These are phyloP conservation scores for Cucumis melo DNA, from an alignment of 306 rosid genomes.

Conservation along the genomic window DNA sequence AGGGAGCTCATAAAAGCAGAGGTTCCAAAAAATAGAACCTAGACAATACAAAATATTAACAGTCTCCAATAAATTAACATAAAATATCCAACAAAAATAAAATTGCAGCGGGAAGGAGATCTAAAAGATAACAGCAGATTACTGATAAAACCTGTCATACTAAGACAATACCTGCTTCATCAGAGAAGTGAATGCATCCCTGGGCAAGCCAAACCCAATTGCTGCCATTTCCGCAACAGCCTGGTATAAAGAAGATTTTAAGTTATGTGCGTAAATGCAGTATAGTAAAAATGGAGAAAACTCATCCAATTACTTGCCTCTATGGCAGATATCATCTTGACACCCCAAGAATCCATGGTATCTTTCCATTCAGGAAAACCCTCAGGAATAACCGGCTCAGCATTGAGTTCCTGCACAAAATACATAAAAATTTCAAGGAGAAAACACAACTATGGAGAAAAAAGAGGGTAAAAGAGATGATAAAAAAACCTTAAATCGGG, in stretches of 20 bases:
- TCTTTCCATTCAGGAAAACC: slow-evolving; percentile 84
- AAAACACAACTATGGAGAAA: neutral
- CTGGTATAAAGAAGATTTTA: slow-evolving; percentile 17
- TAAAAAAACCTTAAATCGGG: slow-evolving; percentile 64
- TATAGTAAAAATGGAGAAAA: neutral
- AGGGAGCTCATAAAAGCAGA: no score
- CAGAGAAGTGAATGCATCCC: slow-evolving; percentile 80
- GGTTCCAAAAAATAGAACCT: no score
- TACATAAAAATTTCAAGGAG: slow-evolving; percentile 5
- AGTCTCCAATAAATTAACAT: neutral
- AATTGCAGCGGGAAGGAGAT: neutral
- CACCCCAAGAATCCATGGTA: slow-evolving; percentile 92
- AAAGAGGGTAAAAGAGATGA: neutral
- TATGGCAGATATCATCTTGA: slow-evolving; percentile 76
- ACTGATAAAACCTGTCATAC: neutral
- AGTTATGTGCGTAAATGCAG: neutral
- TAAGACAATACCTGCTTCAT: slow-evolving; percentile 60
- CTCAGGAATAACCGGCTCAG: slow-evolving; percentile 85
- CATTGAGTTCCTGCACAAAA: slow-evolving; percentile 63
- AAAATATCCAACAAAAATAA: neutral
- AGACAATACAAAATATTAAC: neutral
- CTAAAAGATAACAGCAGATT: neutral
- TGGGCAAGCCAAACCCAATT: slow-evolving; percentile 83
- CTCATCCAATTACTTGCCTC: slow-evolving; percentile 29
- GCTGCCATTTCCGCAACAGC: slow-evolving; percentile 97